These are phyloP conservation scores for Neurospora pannonica DNA, from an alignment of 495 filamentous ascomycete species.

Conservation along the genomic window DNA sequence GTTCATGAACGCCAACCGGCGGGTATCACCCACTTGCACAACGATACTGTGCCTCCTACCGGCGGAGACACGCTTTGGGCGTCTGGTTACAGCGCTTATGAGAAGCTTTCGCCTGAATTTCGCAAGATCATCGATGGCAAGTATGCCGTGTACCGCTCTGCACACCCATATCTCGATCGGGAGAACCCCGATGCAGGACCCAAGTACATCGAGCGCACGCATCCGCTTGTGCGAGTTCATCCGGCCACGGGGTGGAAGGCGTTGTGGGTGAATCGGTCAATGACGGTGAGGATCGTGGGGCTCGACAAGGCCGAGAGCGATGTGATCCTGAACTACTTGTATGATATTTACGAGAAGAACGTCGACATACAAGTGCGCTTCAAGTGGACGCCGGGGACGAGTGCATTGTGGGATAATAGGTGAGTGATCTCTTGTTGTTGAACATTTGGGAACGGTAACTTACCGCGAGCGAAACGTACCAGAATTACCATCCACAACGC, in stretches of 20 bases:
- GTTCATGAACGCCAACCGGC: slow-evolving; percentile 63
- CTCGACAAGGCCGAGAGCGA: slow-evolving; percentile 58
- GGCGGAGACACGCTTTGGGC: slow-evolving; percentile 70
- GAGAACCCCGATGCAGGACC: slow-evolving; percentile 51
- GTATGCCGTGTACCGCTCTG: slow-evolving; percentile 55
- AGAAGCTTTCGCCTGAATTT: slow-evolving; percentile 60
- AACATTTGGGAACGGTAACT: neutral
- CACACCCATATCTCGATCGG: slow-evolving; percentile 59
- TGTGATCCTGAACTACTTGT: slow-evolving; percentile 56
- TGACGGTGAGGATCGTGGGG: slow-evolving; percentile 56
- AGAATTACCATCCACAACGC: slow-evolving; percentile 62
- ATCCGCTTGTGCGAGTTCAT: slow-evolving; percentile 62
- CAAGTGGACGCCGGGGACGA: slow-evolving; percentile 52
- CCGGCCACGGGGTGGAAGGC: slow-evolving; percentile 64
- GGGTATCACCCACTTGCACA: slow-evolving; percentile 60
- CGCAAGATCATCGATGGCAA: slow-evolving; percentile 62
- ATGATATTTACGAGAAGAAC: slow-evolving; percentile 55
- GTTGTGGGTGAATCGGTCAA: slow-evolving; percentile 58
- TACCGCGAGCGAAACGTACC: neutral
- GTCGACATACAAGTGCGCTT: slow-evolving; percentile 61
- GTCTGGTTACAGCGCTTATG: slow-evolving; percentile 59
- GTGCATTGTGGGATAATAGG: slow-evolving; percentile 58
- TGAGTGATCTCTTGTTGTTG: slow-evolving; percentile 18
- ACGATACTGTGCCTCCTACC: slow-evolving; percentile 53
- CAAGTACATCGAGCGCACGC: slow-evolving; percentile 52